Conservation (phyloP, 805 yeast genomes). For the Candida khao-thaluensis region DNA sequence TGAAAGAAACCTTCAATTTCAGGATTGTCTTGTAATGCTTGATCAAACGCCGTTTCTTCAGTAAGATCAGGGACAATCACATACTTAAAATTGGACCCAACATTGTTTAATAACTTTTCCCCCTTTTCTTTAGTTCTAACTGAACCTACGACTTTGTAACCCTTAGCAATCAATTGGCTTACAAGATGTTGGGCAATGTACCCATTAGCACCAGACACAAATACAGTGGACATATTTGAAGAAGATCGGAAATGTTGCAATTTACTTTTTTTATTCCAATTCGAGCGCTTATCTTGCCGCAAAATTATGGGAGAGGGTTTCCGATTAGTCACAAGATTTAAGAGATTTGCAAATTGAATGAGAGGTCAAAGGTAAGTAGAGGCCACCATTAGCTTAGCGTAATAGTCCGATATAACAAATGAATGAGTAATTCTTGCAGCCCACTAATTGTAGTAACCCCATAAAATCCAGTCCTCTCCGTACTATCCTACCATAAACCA, state of each 20-base stretch:
- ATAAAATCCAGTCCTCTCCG: too few relatives aligned
- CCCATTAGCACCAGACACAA: conserved; percentile 54
- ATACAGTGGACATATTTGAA: conserved; percentile 8
- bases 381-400: too few relatives aligned
- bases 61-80: conserved; percentile 24
- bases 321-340: too few relatives aligned
- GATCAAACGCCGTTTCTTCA: conserved; percentile 27
- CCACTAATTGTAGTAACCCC: too few relatives aligned
- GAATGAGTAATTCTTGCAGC: too few relatives aligned
- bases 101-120: conserved; percentile 26
- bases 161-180: conserved; percentile 36
- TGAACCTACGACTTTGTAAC: conserved; percentile 51
- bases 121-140: conserved; percentile 48
- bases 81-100: conserved; percentile 19
- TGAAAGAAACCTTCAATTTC: conserved; percentile 29
- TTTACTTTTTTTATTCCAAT: too few relatives aligned
- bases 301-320: too few relatives aligned
- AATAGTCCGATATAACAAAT: too few relatives aligned
- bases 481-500: too few relatives aligned
- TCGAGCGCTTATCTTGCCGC: too few relatives aligned
- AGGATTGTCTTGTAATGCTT: conserved; percentile 25
- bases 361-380: too few relatives aligned
- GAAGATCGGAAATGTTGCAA: background rate
- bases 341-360: too few relatives aligned
- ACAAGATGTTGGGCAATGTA: conserved; percentile 53